A percentile compares a stretch with the other conserved stretches of the same genome.
phyloP scores from a whole-genome alignment of 352 stramenopile species.

The Phytophthora cajani region DNA sequence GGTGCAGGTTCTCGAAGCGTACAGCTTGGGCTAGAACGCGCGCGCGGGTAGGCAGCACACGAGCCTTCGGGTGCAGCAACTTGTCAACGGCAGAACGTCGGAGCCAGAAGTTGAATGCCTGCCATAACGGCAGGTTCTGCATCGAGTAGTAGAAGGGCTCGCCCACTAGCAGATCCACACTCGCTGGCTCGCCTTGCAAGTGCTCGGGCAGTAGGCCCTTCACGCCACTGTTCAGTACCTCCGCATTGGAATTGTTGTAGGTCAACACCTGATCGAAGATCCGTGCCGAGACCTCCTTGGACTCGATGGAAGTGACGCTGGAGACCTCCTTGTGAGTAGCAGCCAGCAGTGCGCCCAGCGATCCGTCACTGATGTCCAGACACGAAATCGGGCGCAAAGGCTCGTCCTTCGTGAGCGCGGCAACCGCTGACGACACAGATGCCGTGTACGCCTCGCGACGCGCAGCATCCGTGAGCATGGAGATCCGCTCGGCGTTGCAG shows the following conservation, averaged over 20 bases:
- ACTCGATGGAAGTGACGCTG: constrained; percentile 78
- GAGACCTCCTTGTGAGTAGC: constrained; percentile 48
- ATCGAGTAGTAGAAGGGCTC: constrained; percentile 90
- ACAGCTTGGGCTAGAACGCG: constrained; percentile 68
- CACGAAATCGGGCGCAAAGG: constrained; percentile 44
- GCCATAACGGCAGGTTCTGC: constrained; percentile 85
- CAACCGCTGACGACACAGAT: constrained; percentile 31
- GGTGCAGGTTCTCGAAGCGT: constrained; percentile 73
- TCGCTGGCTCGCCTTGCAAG: constrained; percentile 52
- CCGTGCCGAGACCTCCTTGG: constrained; percentile 79
- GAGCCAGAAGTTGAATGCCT: constrained; percentile 87
- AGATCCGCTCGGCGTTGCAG: constrained; percentile 80
- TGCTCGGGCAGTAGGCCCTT: constrained; percentile 72
- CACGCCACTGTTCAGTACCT: constrained; percentile 73
- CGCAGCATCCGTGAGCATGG: constrained; percentile 67
- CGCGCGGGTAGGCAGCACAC: constrained; percentile 56
- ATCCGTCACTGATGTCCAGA: constrained; percentile 83
- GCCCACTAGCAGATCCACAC: constrained; percentile 66
- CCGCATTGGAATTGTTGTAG: constrained; percentile 52
- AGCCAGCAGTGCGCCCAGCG: constrained; percentile 67
- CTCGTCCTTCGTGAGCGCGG: constrained; percentile 21
- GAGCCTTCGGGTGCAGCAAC: constrained; percentile 46
- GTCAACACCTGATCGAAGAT: constrained; percentile 79
- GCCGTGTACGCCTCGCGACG: constrained; percentile 54
- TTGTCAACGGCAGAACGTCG: constrained; percentile 59